These are phyloP conservation scores for Salix koriyanagi DNA, from an alignment of 345 rosid species.

Conservation along the genomic window DNA sequence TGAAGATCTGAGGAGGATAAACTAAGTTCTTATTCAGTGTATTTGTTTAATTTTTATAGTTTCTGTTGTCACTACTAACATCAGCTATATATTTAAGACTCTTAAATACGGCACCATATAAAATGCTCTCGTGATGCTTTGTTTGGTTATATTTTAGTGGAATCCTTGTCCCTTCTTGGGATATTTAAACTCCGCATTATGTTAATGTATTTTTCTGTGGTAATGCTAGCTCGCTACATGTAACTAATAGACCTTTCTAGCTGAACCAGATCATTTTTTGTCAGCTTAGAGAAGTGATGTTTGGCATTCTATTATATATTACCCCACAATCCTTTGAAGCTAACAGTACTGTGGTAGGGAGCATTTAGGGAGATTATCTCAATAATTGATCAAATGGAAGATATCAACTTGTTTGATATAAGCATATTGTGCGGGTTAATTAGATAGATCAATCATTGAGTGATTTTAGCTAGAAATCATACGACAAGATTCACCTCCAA, in stretches of 20 bases:
- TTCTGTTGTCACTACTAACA: slow-evolving; percentile 11
- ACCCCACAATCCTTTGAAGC: slow-evolving; percentile 22
- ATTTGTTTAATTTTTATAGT: slow-evolving; percentile 15
- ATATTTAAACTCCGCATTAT: slow-evolving; percentile 5
- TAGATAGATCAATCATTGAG: background rate
- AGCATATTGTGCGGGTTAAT: background rate
- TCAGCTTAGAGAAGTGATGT: slow-evolving; percentile 23
- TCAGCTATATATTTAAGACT: slow-evolving; percentile 3
- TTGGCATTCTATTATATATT: slow-evolving; percentile 16
- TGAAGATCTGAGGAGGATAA: slow-evolving; percentile 24
- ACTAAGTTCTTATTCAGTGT: slow-evolving; percentile 19
- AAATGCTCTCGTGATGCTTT: slow-evolving; percentile 15
- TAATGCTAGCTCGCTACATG: slow-evolving; percentile 10
- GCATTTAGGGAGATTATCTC: slow-evolving; percentile 1
- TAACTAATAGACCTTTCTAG: slow-evolving; percentile 21
- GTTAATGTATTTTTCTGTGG: slow-evolving; percentile 27
- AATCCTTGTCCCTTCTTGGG: background rate
- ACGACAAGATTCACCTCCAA: background rate
- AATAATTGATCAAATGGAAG: slow-evolving; percentile 10
- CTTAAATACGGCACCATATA: slow-evolving; percentile 1
- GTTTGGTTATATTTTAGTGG: slow-evolving; percentile 7
- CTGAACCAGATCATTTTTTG: slow-evolving; percentile 34
- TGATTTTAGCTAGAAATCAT: background rate
- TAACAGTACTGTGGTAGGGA: background rate
- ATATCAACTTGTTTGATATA: background rate